Evolutionary conservation across 2,329 filamentous ascomycete species (phyloP), one percentile per base, ranked within the genome.

Genomic region (Colletotrichum noveboracense): DNA sequence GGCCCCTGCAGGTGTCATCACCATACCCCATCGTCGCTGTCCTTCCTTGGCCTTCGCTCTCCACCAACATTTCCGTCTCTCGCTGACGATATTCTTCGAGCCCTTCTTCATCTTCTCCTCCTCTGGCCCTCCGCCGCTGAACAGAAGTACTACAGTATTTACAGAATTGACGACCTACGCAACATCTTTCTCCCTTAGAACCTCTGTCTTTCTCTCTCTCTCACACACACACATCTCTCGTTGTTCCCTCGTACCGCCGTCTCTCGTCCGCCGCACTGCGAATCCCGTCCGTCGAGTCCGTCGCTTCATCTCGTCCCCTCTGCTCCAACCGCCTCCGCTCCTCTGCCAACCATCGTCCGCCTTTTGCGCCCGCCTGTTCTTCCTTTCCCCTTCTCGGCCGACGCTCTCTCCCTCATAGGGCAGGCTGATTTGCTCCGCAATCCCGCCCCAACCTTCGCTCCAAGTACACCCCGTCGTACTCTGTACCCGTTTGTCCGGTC

Each of bases 1-100:
- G 58, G 43, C 36, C 56, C 28, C 72, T 74, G 74, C 65, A 55
- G 66, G 26, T 69, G 74, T 74, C 74, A 74, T 76, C 74, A 69
- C 38, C 58, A 32, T n/a, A 43, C 62, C 58, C 58, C 61, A 24
- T 38, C 68, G 14, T 30, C 66, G 16, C 24, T 43, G 26, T 64
- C 43, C 26, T 38, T 26, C 28, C 28, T n/a, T 26, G 26, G 16
- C 30, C 32, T 36, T 60, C 32, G 43, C 43, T 43, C 36, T 64
- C 56, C 66, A 30, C 8, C 13, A 56, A 36, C 60, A 66, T 66
- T 30, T 21, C 14, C 26, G 21, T 66, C 26, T 43, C 61, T 32
- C 28, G 26, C 28, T 21, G 61, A 16, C 60, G 60, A 32, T 58
- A 58, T 58, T 30, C 38, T 58, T 12, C 24, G 3, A 58, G 24